Evolutionary conservation across 179 eudicot genomes (phyloP).

Genomic region (Silene coronaria): DNA sequence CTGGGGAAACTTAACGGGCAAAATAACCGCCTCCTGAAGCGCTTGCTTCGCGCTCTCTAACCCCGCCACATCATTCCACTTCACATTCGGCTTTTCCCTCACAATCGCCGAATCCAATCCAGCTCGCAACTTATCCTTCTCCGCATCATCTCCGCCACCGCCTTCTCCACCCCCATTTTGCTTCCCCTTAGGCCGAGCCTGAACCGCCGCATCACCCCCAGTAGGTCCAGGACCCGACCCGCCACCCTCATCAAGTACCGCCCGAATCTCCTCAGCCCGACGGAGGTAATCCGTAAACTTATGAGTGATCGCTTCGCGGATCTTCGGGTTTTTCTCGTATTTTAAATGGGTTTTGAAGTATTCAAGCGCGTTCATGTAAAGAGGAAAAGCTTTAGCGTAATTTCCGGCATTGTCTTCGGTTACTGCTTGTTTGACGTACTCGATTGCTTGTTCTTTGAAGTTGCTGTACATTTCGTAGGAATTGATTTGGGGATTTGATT

Average conservation of each 20-base stretch:
- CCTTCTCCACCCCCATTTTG: slow-evolving; percentile 57
- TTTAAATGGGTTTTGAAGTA: slow-evolving; percentile 87
- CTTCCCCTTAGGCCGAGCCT: slow-evolving; percentile 69
- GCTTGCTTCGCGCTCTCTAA: slow-evolving; percentile 96
- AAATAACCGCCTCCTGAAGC: slow-evolving; percentile 90
- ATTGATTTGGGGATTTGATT: neutral
- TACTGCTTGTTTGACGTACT: slow-evolving; percentile 89
- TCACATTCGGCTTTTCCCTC: slow-evolving; percentile 90
- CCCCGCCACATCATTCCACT: slow-evolving; percentile 98
- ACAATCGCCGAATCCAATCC: slow-evolving; percentile 85
- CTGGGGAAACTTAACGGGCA: slow-evolving; percentile 96
- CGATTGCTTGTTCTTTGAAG: slow-evolving; percentile 97
- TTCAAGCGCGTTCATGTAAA: slow-evolving; percentile 91
- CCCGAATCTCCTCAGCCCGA: slow-evolving; percentile 93
- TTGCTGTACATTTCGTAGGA: slow-evolving; percentile 43
- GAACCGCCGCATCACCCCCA: slow-evolving; percentile 57
- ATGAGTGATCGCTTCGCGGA: slow-evolving; percentile 85
- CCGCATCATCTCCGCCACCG: slow-evolving; percentile 80
- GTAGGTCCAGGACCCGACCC: slow-evolving; percentile 44
- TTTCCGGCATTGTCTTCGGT: slow-evolving; percentile 90
- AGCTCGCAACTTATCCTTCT: slow-evolving; percentile 67
- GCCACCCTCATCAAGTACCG: slow-evolving; percentile 70
- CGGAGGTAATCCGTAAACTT: slow-evolving; percentile 89
- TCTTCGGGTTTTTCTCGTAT: slow-evolving; percentile 94
- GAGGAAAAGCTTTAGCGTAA: slow-evolving; percentile 84